Base-by-base conservation (phyloP, 441 rosid species). In the Aquilaria agallochum region DNA sequence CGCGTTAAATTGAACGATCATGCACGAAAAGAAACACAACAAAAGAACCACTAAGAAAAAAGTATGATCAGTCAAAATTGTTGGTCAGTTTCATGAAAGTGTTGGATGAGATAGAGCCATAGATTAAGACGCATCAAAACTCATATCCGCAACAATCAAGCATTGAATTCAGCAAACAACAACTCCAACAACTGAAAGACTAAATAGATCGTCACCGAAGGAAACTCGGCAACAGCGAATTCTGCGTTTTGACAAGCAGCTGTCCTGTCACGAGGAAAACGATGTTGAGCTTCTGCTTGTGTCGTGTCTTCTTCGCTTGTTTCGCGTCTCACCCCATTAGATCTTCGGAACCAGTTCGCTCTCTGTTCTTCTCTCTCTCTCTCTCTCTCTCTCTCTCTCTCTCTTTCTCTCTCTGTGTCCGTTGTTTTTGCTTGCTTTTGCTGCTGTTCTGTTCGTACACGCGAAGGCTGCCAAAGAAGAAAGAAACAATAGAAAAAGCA, bases 311-410 rank as follows among this genome's bases (percentile, higher is more conserved):
- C 53, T 48, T 65, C 20, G 49, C 50, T 50, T 14, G 42, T 9
- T 31, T 42, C 11, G 32, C 1, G 53, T 14, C 53, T 69, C 65
- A 75, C 52, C 73, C 83, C 83, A 75, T 73, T 58, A 68, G 83
- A 75, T 68, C 80, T 70, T 58, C 11, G 7, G 5, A 36, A 36
- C 42, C 42, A 36, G 42, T 36, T 5, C 36, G 54, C 32, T 52
- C 55, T 56, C 11, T 63, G 60, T 40, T 3, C 44, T 54, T 40
- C 49, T 62, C 44, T 31, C 36, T 44, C 45, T 20, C 47, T 13
- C 53, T 11, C 13, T 27, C 31, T 36, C 5, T 31, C 8, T 27
- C 14, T 67, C 55, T 65, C 44, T 59, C 3, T 33, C 9, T 49
- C 48, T 55, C 50, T 59, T 12, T 59, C 49, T 15, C 15, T 15